These are phyloP conservation scores for Boletus subparvulus DNA, from an alignment of 768 basidiomycete species.

Conservation along the genomic window DNA sequence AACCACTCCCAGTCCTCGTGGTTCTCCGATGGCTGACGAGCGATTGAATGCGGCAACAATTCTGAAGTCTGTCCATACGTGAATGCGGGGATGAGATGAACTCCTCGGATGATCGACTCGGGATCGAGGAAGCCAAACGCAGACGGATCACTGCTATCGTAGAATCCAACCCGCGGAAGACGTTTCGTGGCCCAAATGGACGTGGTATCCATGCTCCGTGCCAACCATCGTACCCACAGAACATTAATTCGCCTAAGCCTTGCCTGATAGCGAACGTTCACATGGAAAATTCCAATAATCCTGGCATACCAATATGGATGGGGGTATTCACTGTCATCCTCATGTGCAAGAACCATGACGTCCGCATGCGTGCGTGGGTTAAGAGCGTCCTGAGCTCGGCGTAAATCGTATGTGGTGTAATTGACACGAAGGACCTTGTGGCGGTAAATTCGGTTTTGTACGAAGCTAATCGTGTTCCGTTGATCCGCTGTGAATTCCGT, in stretches of 20 bases:
- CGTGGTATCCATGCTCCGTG: neutral
- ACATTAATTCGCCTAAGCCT: neutral
- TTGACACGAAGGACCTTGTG: constrained; percentile 30
- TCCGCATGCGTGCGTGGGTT: constrained; percentile 37
- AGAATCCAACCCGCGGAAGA: neutral
- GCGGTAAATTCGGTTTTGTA: constrained; percentile 22
- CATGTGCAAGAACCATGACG: constrained; percentile 36
- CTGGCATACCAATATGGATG: constrained; percentile 41
- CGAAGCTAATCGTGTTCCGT: constrained; percentile 3
- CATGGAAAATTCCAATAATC: constrained; percentile 7
- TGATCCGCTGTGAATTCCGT: constrained; percentile 14
- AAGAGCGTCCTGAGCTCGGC: constrained; percentile 37
- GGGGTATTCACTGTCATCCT: constrained; percentile 29
- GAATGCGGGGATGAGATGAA: neutral
- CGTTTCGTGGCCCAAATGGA: neutral
- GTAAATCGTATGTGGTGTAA: constrained; percentile 33
- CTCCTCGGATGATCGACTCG: neutral
- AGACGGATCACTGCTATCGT: neutral
- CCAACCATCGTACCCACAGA: neutral
- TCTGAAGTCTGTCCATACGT: neutral
- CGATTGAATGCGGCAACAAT: neutral
- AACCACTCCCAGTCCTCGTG: constrained; percentile 1
- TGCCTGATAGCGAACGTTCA: neutral
- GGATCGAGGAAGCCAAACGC: neutral
- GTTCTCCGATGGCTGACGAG: neutral